Conservation (phyloP, 1,284 basidiomycete species). For the Ganoderma lingzhi region DNA sequence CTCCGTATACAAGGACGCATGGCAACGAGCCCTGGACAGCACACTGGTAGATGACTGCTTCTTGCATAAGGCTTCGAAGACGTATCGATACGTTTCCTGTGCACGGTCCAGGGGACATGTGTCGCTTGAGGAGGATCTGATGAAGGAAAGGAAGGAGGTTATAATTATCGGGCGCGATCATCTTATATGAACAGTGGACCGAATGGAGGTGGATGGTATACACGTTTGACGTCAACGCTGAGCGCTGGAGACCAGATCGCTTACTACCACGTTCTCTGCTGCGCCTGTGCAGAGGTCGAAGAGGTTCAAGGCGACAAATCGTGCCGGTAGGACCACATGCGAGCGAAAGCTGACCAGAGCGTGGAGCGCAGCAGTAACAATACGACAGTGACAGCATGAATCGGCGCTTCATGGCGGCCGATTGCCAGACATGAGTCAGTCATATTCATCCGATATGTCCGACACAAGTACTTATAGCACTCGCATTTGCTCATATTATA, state of each 20-base stretch:
- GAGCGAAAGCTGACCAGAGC: neutral
- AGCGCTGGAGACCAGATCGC: neutral
- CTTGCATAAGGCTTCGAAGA: neutral
- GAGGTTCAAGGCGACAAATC: neutral
- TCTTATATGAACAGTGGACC: neutral
- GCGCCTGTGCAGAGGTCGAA: neutral
- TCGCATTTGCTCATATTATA: neutral
- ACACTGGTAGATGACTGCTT: neutral
- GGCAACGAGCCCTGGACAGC: neutral
- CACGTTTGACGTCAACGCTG: neutral
- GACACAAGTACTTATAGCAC: neutral
- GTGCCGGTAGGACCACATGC: neutral
- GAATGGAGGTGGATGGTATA: neutral
- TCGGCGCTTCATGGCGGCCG: neutral
- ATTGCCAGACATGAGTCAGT: neutral
- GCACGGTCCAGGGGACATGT: neutral
- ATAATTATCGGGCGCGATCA: neutral
- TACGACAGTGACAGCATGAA: neutral
- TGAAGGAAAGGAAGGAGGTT: neutral
- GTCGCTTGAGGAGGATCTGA: neutral
- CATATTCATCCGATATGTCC: neutral
- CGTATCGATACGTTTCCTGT: neutral
- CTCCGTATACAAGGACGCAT: neutral
- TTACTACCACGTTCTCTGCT: neutral
- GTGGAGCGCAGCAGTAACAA: neutral